Evolutionary conservation across 306 rosid genomes (phyloP), one percentile per base, ranked within the genome.

Genomic region (Prunus mongolica): DNA sequence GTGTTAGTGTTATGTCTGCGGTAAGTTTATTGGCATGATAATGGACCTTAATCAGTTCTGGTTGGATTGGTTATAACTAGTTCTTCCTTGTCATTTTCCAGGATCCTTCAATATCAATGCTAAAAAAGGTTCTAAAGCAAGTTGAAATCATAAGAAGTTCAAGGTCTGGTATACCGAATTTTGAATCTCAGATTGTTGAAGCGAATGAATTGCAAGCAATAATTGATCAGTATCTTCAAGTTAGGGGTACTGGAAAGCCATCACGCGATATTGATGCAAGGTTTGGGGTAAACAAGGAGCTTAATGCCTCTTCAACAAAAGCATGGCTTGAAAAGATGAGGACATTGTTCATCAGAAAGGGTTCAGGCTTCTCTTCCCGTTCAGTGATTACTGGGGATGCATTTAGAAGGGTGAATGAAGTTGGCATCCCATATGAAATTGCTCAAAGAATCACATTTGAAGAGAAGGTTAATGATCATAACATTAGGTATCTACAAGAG

Each of bases 331-430:
- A 95, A 57, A 95, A 95, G 66, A 95, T 95, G 90, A 88, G 96
- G 69, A 92, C 97, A 3, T 65, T 95, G 28, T 92, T 95, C 72
- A 95, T 95, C 49, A 82, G 96, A 79, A 95, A 95, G 84, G 97
- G 99, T 24, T 92, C 97, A 0, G 99, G 99, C n/a, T 95, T 95
- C 88, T 95, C 99, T 52, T 95, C 99, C 12, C 86, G 99, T 28
- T 86, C 87, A 79, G 99, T 95, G 41, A 92, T 95, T n/a, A 95
- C 99, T 12, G 99, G 99, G 54, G 99, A 95, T 77, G 84, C 92
- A 4, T 95, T 90, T 83, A 92, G 82, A 85, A 86, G 72, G 75
- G 91, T 95, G 73, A 88, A 84, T 84, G 97, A 95, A 80, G 85
- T 95, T 81, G 99, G 99, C 3, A 82, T 95, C 65, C 99, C 99